Base-by-base conservation (phyloP, 169 alveolate species). In the Plasmodium fragile region DNA sequence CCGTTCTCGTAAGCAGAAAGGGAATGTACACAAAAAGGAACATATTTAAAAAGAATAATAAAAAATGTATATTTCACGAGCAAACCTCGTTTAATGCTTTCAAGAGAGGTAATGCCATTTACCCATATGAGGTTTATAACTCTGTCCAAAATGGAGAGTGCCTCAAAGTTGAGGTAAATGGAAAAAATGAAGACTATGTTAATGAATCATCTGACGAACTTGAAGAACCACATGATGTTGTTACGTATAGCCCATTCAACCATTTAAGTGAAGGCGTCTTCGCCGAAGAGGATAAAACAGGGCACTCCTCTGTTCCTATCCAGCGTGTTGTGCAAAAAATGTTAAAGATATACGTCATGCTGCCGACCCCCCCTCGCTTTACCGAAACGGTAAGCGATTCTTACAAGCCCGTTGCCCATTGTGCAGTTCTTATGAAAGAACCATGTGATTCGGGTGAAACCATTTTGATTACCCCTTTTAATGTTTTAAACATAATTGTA, bases 401-500 rank as follows among this genome's bases (percentile, higher is more conserved):
- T 52, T 28, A 52, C 69, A 49, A 81, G 53, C 75, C 30, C 36
- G 41, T 28, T 5, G 30, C 25, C 39, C 69, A 53, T 41, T 81
- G 53, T 11, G 69, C 55, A 55, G 41, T 82, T 82, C 73, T 39
- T 82, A 7, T 70, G 45, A 70, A 82, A 22, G 43, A 82, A 39
- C 16, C n/a, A 4, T 13, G 18, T 7, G 73, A 34, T 82, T n/a
- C 36, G 28, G 73, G 43, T 4, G 71, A 69, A 69, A 22, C 82
- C 22, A 4, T 22, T 49, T 70, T 69, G 13, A 13, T 69, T 36
- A 82, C 30, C 43, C 52, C 71, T 55, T 65, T 82, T 69, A 69
- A 69, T 32, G 45, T 69, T 59, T 69, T 82, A 39, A 71, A 82
- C n/a, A 81, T 79, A 79, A 55, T 30, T 59, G 7, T 65, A 39